These are phyloP conservation scores for Hansenula sp. DNA, from an alignment of 1,139 yeast genomes.

Conservation along the genomic window DNA sequence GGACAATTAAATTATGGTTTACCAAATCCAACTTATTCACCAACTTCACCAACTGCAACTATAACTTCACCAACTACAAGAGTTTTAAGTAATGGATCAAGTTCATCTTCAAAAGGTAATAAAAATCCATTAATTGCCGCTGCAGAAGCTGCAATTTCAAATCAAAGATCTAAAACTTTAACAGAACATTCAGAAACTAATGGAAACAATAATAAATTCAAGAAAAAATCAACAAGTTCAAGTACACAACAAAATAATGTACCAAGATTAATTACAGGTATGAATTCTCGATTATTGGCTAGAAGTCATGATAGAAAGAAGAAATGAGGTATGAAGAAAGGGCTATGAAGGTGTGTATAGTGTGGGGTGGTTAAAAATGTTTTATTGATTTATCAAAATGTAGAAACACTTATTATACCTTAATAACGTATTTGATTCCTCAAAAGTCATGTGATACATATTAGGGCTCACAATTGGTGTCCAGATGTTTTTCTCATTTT, in stretches of 20 bases:
- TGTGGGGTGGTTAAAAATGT: too few relatives aligned
- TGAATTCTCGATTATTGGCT: constrained; percentile 54
- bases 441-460: background rate
- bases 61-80: background rate
- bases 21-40: constrained; percentile 21
- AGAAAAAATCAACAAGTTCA: constrained; percentile 27
- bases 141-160: constrained; percentile 37
- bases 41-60: background rate
- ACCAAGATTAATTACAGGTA: constrained; percentile 37
- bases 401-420: too few relatives aligned
- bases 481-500: background rate
- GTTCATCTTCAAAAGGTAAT: too few relatives aligned
- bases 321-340: constrained; percentile 3
- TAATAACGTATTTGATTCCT: too few relatives aligned
- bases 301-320: constrained; percentile 29
- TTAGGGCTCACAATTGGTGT: background rate
- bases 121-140: constrained; percentile 21
- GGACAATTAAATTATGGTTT: constrained; percentile 28
- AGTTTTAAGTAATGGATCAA: background rate
- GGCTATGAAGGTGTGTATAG: too few relatives aligned
- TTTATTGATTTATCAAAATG: too few relatives aligned
- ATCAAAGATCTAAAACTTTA: constrained; percentile 14
- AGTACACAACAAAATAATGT: constrained; percentile 5
- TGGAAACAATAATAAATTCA: too few relatives aligned
- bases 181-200: too few relatives aligned